These are phyloP conservation scores for Flaveria ramosissima DNA, from an alignment of 129 eudicot species.

Conservation along the genomic window DNA sequence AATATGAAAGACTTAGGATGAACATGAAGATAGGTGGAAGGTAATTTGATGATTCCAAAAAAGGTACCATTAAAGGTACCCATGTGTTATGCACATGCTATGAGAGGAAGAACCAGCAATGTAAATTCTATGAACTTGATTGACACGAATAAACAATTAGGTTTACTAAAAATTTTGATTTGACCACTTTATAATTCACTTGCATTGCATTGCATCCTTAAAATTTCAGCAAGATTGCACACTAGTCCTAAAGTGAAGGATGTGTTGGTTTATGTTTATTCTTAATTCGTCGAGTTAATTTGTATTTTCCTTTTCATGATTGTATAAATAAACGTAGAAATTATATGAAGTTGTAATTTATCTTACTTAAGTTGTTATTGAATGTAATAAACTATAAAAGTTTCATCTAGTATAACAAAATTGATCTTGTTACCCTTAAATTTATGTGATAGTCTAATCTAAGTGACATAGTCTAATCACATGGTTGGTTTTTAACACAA, in stretches of 20 bases:
- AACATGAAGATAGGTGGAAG: constrained; percentile 19
- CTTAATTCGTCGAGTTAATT: neutral
- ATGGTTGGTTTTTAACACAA: no score
- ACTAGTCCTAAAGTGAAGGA: neutral
- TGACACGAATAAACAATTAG: neutral
- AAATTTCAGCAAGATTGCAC: constrained; percentile 1
- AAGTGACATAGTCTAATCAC: no score
- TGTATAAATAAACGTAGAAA: neutral
- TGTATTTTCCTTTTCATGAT: neutral
- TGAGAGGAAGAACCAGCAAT: neutral
- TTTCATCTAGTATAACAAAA: neutral
- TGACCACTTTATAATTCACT: neutral
- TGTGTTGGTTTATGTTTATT: neutral
- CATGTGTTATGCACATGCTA: constrained; percentile 12
- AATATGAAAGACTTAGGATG: neutral
- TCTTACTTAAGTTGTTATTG: neutral
- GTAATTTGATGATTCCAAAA: neutral
- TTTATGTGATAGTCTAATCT: no score
- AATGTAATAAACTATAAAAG: neutral
- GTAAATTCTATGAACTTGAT: neutral
- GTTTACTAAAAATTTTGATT: constrained; percentile 3
- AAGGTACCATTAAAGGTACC: neutral
- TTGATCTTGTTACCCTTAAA: no score
- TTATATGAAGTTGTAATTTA: neutral
- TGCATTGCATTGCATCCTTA: neutral